Percentiles rank a stretch among this genome's conserved stretches.
Evolutionary conservation across 768 basidiomycete species (phyloP).

Genomic region (Guyanaporus albipodus): DNA sequence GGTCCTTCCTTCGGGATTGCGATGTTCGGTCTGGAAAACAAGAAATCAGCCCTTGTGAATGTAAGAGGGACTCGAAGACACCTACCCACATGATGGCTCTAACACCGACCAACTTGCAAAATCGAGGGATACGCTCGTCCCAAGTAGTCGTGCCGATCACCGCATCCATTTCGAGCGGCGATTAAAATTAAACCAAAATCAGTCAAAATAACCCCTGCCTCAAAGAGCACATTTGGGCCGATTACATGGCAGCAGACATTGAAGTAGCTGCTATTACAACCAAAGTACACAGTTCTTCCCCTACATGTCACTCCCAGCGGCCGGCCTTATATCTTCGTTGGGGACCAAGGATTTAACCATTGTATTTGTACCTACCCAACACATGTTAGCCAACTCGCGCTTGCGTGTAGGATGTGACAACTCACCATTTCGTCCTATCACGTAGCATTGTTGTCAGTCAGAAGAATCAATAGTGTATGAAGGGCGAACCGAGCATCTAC

Average conservation of each 20-base stretch:
- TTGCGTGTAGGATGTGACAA: neutral
- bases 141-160: constrained; percentile 6
- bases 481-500: constrained; percentile 65
- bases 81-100: constrained; percentile 31
- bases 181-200: constrained; percentile 7
- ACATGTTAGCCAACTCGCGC: neutral
- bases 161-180: constrained; percentile 18
- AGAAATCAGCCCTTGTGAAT: constrained; percentile 2
- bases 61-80: neutral
- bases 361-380: constrained; percentile 28
- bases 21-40: constrained; percentile 74
- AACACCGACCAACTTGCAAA: neutral
- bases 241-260: too few species aligned
- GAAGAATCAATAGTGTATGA: neutral
- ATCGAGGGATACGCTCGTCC: neutral
- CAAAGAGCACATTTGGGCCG: too few species aligned
- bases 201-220: neutral
- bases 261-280: too few species aligned
- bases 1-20: constrained; percentile 93
- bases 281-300: too few species aligned
- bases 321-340: neutral
- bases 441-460: constrained; percentile 4
- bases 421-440: constrained; percentile 30
- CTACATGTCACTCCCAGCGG: neutral
- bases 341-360: constrained; percentile 10